Conservation (phyloP, 2,329 filamentous ascomycete genomes). For the Phialophora tarda region DNA sequence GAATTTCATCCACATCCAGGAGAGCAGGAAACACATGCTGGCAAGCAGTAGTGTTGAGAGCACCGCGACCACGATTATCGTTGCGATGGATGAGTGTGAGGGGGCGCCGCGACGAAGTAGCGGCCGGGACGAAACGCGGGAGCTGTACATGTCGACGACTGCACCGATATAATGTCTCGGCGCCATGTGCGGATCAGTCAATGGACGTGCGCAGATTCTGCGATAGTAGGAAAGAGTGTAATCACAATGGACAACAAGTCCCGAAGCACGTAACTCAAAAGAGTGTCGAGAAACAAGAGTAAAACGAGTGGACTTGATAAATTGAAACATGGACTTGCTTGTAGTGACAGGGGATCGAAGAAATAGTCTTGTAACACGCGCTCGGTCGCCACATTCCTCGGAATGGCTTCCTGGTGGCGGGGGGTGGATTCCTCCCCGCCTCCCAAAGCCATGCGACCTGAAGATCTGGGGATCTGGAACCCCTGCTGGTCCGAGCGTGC, state of each 20-base stretch:
- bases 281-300: neutral
- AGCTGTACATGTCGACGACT: constrained; percentile 5
- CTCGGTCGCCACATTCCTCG: constrained; percentile 8
- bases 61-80: constrained; percentile 20
- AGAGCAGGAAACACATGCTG: constrained; percentile 14
- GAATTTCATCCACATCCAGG: constrained; percentile 20
- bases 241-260: neutral
- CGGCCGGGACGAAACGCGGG: neutral
- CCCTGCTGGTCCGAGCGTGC: constrained; percentile 7
- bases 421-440: neutral
- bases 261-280: neutral
- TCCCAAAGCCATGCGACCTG: neutral
- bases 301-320: constrained; percentile 14
- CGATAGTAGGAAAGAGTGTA: constrained; percentile 3
- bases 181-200: constrained; percentile 17
- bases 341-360: neutral
- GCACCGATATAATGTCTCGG: constrained; percentile 20
- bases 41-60: constrained; percentile 19
- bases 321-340: constrained; percentile 17
- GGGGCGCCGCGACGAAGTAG: constrained; percentile 11
- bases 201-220: constrained; percentile 4
- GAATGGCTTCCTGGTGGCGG: neutral
- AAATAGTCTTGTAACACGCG: constrained; percentile 9
- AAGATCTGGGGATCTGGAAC: neutral
- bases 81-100: constrained; percentile 13